Evolutionary conservation across 345 rosid species (phyloP), one percentile per base, ranked within the genome.

Genomic region (Acer saccharum): DNA sequence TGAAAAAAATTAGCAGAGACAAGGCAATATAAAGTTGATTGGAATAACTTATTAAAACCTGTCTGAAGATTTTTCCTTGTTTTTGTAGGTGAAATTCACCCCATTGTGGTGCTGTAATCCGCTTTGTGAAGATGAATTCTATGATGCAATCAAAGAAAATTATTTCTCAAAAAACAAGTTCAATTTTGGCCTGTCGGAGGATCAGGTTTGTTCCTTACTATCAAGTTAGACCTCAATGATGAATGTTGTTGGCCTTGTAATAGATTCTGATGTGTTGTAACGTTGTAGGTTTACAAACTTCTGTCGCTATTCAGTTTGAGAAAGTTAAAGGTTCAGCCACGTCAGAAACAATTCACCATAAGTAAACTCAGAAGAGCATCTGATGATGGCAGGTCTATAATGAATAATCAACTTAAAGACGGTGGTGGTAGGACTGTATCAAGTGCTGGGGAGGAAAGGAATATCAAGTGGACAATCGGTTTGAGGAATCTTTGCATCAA

Each of bases 151-250:
- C 58, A 76, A 77, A 76, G 93, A 87, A 65, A 92, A 89, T 81
- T 94, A 94, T 81, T 92, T 78, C 58, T 77, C 86, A 6, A 16
- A 79, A 18, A 16, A 65, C 41, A 92, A 90, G 88, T 94, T 94
- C 71, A 87, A 83, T 55, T 92, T 94, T 82, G 98, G 98, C n/a
- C 88, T 92, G 65, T 90, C 95, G 0, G 77, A 84, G 68, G 76
- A 67, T 79, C 95, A 92, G 96, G 98, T 91, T 43, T 83, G 75
- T 65, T 72, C 65, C 16, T n/a, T 70, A 12, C 32, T n/a, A 16
- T 12, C 29, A 65, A 67, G 29, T 52, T 20, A n/a, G 65, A 71
- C 25, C 14, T 55, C 54, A 17, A 58, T 54, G 46, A 48, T 32
- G 63, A 48, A 62, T 73, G 72, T 60, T 10, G 41, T 60, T 10